Conservation (phyloP, 2,329 filamentous ascomycete genomes). For the Aspergillus melleus region DNA sequence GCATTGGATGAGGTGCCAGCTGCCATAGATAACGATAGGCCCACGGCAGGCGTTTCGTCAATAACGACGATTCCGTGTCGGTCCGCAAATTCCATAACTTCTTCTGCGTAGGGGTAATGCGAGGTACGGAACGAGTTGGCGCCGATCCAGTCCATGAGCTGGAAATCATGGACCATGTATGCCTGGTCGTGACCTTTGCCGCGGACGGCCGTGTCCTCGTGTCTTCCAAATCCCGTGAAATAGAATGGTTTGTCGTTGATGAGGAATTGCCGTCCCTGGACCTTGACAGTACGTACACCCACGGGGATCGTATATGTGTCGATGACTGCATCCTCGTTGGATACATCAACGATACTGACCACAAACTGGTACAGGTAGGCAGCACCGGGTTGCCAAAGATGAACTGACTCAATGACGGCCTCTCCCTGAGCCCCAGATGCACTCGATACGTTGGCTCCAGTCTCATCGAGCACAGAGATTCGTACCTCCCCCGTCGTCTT, state of each 20-base stretch:
- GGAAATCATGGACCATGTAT: constrained; percentile 34
- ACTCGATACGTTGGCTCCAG: too few species aligned
- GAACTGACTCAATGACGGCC: too few species aligned
- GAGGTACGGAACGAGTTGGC: constrained; percentile 35
- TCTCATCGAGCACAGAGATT: too few species aligned
- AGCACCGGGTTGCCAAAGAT: not conserved
- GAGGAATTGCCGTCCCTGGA: not conserved
- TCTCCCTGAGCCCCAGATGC: too few species aligned
- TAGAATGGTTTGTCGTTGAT: not conserved
- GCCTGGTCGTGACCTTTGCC: constrained; percentile 26
- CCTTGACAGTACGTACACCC: not conserved
- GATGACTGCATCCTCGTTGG: not conserved
- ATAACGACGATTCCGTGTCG: not conserved
- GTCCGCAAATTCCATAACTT: constrained; percentile 1
- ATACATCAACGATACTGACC: not conserved
- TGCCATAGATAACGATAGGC: not conserved
- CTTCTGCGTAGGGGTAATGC: constrained; percentile 31
- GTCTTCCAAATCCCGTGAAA: not conserved
- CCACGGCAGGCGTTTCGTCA: not conserved
- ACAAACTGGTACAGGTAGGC: not conserved
- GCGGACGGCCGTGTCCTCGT: not conserved
- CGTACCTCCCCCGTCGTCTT: constrained; percentile 15
- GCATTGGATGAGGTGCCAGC: too few species aligned
- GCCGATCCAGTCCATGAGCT: constrained; percentile 30
- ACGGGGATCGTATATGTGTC: not conserved